phyloP scores from a whole-genome alignment of 441 rosid genomes.

The Gossypium schwendimanii region DNA sequence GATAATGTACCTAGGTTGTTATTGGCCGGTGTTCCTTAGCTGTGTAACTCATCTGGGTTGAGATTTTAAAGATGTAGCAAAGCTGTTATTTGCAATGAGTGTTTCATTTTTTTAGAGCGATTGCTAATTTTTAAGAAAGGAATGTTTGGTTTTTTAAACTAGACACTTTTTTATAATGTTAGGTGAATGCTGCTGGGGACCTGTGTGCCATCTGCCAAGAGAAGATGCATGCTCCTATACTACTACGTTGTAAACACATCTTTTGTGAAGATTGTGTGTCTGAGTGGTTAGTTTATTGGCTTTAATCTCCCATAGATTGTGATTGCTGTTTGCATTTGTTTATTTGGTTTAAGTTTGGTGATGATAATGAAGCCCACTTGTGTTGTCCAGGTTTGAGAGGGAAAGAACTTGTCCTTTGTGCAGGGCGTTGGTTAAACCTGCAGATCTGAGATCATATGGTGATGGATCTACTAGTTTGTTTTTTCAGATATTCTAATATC shows the following conservation, averaged over 20 bases:
- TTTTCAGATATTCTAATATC: conserved; percentile 51
- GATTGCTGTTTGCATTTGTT: not conserved
- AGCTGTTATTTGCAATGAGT: not conserved
- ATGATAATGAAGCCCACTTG: not conserved
- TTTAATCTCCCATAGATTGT: not conserved
- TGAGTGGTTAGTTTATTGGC: conserved; percentile 46
- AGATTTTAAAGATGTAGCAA: not conserved
- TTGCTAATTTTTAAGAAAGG: not conserved
- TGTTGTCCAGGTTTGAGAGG: conserved; percentile 57
- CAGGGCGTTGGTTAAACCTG: conserved; percentile 62
- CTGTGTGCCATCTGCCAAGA: conserved; percentile 74
- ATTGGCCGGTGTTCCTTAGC: not conserved
- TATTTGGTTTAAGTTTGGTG: not conserved
- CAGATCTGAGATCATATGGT: conserved; percentile 63
- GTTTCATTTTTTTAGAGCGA: not conserved
- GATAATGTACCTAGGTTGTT: not conserved
- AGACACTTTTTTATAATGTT: conserved; percentile 18
- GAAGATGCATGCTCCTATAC: conserved; percentile 68
- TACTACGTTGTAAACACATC: conserved; percentile 66
- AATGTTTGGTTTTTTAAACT: not conserved
- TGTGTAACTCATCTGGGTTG: not conserved
- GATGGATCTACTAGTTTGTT: conserved; percentile 71
- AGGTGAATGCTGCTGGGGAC: conserved; percentile 73
- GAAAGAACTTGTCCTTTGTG: conserved; percentile 75
- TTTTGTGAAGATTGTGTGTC: conserved; percentile 79